phyloP scores from a whole-genome alignment of 2,329 filamentous ascomycete species.

The Myriosclerotinia scirpicola region DNA sequence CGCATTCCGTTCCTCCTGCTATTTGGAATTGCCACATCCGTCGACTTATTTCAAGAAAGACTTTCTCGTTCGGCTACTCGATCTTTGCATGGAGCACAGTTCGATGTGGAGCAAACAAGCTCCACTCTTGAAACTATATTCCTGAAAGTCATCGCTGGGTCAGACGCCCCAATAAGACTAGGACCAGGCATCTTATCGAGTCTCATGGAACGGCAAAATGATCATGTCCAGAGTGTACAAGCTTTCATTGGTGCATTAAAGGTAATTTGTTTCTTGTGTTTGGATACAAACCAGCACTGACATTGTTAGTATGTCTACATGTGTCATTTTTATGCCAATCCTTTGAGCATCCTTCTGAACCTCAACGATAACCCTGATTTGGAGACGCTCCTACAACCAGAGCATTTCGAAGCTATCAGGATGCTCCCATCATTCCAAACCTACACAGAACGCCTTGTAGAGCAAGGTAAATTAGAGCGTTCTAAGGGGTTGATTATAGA shows the following conservation, averaged over 20 bases:
- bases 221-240: conserved; percentile 75
- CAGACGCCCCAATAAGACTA: conserved; percentile 57
- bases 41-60: conserved; percentile 75
- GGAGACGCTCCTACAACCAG: conserved; percentile 48
- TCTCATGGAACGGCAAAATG: conserved; percentile 69
- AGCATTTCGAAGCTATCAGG: conserved; percentile 67
- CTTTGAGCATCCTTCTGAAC: conserved; percentile 62
- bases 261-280: conserved; percentile 44
- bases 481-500: conserved; percentile 59
- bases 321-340: conserved; percentile 81
- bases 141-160: conserved; percentile 59
- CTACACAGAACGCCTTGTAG: conserved; percentile 51
- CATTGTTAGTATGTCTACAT: conserved; percentile 71
- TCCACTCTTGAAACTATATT: conserved; percentile 74
- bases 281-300: conserved; percentile 25
- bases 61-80: conserved; percentile 68
- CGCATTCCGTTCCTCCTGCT: conserved; percentile 75
- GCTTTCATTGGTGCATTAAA: conserved; percentile 70
- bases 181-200: conserved; percentile 62
- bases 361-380: conserved; percentile 40
- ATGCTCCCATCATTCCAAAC: conserved; percentile 67
- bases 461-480: conserved; percentile 45
- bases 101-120: conserved; percentile 73
- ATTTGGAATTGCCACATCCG: conserved; percentile 78
- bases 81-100: conserved; percentile 67